A percentile compares a stretch with the other conserved stretches of the same genome.
Conservation (phyloP, 1,284 basidiomycete genomes). For the Tausonia pullulans region DNA sequence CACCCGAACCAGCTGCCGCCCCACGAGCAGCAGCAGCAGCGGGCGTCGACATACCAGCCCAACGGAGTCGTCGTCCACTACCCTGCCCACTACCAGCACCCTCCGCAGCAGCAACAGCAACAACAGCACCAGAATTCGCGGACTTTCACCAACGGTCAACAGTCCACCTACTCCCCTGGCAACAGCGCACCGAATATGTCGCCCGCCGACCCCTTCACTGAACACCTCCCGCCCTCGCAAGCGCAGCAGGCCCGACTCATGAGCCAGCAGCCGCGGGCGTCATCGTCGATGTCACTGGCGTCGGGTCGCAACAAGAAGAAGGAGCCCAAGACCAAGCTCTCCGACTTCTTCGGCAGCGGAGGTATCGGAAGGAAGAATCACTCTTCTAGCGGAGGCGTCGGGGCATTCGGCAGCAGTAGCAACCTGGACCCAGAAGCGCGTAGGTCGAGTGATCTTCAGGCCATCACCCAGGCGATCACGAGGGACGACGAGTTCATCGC, state of each 20-base stretch:
- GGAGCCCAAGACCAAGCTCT: slow-evolving; percentile 12
- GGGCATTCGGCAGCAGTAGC: neutral
- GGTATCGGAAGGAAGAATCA: neutral
- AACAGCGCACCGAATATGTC: neutral
- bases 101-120: neutral
- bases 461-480: neutral
- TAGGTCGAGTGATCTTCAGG: neutral
- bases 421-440: neutral
- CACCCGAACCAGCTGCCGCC: neutral
- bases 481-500: neutral
- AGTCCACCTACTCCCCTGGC: neutral
- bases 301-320: neutral
- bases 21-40: neutral
- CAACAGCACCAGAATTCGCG: neutral
- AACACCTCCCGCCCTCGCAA: neutral
- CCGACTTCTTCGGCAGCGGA: slow-evolving; percentile 11
- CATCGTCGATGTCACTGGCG: too few species aligned
- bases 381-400: neutral
- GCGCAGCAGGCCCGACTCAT: too few species aligned
- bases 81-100: neutral
- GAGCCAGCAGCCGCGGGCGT: neutral
- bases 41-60: neutral
- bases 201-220: neutral
- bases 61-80: neutral
- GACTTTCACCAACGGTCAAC: neutral